These are phyloP conservation scores for Golubevia pallescens DNA, from an alignment of 1,284 basidiomycete species.

Conservation along the genomic window DNA sequence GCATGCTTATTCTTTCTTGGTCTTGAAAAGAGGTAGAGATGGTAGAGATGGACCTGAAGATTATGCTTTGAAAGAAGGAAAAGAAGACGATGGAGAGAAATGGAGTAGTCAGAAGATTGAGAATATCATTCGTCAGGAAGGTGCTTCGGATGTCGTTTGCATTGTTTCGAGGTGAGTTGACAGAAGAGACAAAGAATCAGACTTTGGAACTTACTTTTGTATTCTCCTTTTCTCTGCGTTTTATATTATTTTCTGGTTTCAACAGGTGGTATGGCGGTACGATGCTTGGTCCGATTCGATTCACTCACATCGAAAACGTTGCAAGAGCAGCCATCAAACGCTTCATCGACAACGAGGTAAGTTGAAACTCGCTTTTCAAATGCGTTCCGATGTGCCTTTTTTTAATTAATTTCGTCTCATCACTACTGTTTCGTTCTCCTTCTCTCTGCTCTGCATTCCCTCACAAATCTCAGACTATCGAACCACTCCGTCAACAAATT, in stretches of 20 bases:
- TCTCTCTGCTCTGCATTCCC: neutral
- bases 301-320: conserved; percentile 78
- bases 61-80: conserved; percentile 43
- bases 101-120: conserved; percentile 49
- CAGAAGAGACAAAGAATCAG: neutral
- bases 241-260: conserved; percentile 4
- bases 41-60: conserved; percentile 51
- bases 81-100: conserved; percentile 57
- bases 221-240: neutral
- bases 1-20: conserved; percentile 49
- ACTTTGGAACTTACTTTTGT: neutral
- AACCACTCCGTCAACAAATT: no score
- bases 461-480: no score
- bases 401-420: neutral
- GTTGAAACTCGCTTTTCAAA: neutral
- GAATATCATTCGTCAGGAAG: conserved; percentile 35
- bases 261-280: conserved; percentile 75
- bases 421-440: neutral
- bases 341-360: conserved; percentile 72
- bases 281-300: conserved; percentile 74
- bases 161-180: conserved; percentile 28
- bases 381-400: neutral
- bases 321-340: conserved; percentile 74
- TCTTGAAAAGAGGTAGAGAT: conserved; percentile 43
- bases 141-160: conserved; percentile 50